Percentiles rank a stretch among this genome's conserved stretches.
phyloP scores from a whole-genome alignment of 1,284 basidiomycete genomes.

The Irpex rosettiformis region DNA sequence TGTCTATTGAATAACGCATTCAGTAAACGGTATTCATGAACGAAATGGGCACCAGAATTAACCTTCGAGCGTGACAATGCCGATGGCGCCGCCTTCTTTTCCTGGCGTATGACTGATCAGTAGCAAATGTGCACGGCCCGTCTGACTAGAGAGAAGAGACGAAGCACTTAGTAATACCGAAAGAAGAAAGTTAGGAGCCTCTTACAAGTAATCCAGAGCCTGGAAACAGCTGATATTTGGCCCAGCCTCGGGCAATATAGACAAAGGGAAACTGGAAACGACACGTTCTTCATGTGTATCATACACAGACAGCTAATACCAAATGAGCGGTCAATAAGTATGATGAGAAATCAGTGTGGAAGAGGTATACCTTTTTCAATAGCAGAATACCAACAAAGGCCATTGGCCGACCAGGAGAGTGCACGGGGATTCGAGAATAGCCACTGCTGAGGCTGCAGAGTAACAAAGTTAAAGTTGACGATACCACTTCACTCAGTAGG shows the following conservation, averaged over 20 bases:
- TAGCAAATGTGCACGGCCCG: conserved; percentile 90
- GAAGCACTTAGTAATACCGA: not conserved
- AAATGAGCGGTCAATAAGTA: not conserved
- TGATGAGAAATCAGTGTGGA: not conserved
- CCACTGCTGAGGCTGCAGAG: conserved; percentile 64
- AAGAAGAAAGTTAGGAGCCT: not conserved
- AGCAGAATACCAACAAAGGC: conserved; percentile 88
- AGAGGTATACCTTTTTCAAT: conserved; percentile 65
- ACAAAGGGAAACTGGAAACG: conserved; percentile 71
- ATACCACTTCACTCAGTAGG: conserved; percentile 21
- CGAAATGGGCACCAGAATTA: not conserved
- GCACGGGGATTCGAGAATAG: conserved; percentile 92
- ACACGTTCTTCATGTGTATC: conserved; percentile 80
- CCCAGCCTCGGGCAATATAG: conserved; percentile 88
- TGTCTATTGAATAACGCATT: conserved; percentile 37
- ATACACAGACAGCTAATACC: conserved; percentile 78
- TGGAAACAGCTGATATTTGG: conserved; percentile 87
- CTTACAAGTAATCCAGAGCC: conserved; percentile 82
- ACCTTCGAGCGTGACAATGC: conserved; percentile 82
- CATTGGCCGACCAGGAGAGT: conserved; percentile 70
- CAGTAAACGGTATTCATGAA: not conserved
- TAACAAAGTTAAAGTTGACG: conserved; percentile 5
- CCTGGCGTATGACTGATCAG: conserved; percentile 86
- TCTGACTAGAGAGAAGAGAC: conserved; percentile 62
- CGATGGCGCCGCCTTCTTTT: conserved; percentile 74